Conservation (phyloP, 1,139 yeast species). For the Geotrichum citri-aurantii region DNA sequence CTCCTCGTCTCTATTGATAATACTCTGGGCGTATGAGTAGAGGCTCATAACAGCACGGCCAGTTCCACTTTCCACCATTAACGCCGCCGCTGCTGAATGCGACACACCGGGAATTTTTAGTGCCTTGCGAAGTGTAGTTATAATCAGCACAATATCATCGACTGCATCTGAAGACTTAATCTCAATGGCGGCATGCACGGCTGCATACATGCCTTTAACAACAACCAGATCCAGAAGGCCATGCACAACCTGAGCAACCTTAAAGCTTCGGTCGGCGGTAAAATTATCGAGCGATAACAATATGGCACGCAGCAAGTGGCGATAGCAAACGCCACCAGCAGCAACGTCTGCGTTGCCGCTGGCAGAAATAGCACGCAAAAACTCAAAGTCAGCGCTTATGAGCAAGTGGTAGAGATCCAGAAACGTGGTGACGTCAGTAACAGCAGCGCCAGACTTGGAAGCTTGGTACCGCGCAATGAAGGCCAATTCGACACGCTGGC, state of each 20-base stretch:
- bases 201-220: conserved; percentile 30
- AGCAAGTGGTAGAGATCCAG: conserved; percentile 24
- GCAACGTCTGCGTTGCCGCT: conserved; percentile 9
- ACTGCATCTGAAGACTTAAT: conserved; percentile 40
- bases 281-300: conserved; percentile 27
- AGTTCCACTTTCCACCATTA: conserved; percentile 55
- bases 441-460: conserved; percentile 28
- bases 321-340: conserved; percentile 9
- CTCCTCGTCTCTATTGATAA: conserved; percentile 53
- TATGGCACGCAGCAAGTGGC: conserved; percentile 12
- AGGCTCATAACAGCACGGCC: conserved; percentile 57
- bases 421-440: conserved; percentile 20
- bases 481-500: conserved; percentile 62
- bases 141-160: conserved; percentile 60
- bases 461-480: conserved; percentile 56
- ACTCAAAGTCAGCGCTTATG: conserved; percentile 25
- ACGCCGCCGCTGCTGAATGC: conserved; percentile 46
- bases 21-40: conserved; percentile 50
- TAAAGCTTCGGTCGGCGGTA: conserved; percentile 16
- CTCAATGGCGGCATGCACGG: conserved; percentile 23
- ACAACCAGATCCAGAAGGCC: conserved; percentile 31
- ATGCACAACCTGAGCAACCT: conserved; percentile 25
- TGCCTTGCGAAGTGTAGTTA: conserved; percentile 57
- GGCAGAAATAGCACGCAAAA: conserved; percentile 20
- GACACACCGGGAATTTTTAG: conserved; percentile 48